Conservation (phyloP, 352 stramenopile genomes). For the Globisporangium cystogenes region DNA sequence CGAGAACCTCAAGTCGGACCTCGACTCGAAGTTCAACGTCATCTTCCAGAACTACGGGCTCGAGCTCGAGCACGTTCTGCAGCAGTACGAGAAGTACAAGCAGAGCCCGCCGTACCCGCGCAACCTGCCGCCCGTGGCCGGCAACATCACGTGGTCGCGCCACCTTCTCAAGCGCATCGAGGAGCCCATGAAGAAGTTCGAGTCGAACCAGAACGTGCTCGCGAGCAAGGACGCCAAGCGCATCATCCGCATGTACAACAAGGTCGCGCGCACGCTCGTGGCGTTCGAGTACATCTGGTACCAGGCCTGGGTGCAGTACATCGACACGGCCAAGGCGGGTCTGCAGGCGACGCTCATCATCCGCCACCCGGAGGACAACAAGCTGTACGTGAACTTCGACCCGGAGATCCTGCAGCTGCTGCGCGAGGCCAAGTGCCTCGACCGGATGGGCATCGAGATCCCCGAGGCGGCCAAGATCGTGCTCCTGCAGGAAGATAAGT, state of each 20-base stretch:
- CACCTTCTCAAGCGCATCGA: constrained; percentile 98
- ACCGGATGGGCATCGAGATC: constrained; percentile 98
- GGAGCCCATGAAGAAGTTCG: constrained; percentile 99
- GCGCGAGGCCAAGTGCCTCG: constrained; percentile 96
- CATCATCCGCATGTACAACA: constrained; percentile 99
- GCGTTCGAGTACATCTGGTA: constrained; percentile 99
- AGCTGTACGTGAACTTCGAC: constrained; percentile 99
- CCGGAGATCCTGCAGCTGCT: constrained; percentile 97
- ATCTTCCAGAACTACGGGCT: constrained; percentile 99
- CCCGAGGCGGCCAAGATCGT: constrained; percentile 97
- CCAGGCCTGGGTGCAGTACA: constrained; percentile 97
- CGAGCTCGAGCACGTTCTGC: constrained; percentile 96
- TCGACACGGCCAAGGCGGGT: constrained; percentile 96
- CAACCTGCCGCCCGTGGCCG: constrained; percentile 96
- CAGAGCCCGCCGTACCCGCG: constrained; percentile 95
- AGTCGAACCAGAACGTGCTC: constrained; percentile 97
- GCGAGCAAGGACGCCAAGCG: constrained; percentile 96
- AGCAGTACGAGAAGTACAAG: constrained; percentile 99
- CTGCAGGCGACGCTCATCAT: constrained; percentile 98
- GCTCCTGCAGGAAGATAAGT: constrained; percentile 97
- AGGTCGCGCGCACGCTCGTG: constrained; percentile 96
- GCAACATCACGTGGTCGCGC: constrained; percentile 97
- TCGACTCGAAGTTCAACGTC: constrained; percentile 98
- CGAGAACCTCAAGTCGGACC: constrained; percentile 96
- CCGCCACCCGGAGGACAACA: constrained; percentile 97